These are phyloP conservation scores for Elsinoe necatrix DNA, from an alignment of 2,329 filamentous ascomycete genomes.

Conservation along the genomic window DNA sequence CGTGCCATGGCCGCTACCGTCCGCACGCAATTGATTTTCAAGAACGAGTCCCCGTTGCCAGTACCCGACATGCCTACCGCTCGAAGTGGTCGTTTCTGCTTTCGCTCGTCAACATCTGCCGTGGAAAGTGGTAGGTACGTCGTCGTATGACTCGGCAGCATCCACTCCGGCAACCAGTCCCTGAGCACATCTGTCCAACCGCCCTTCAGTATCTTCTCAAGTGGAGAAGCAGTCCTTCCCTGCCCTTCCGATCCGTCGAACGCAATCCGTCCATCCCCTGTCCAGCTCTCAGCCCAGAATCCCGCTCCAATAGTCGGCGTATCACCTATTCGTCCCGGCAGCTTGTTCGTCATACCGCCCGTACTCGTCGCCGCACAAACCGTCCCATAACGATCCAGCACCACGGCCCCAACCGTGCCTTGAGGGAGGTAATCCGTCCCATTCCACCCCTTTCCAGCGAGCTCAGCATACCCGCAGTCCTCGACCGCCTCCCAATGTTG, in stretches of 20 bases:
- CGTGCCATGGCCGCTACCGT: conserved; percentile 66
- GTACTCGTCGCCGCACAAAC: conserved; percentile 59
- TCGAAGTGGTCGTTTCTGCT: conserved; percentile 7
- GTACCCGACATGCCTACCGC: conserved; percentile 29
- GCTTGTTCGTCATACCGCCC: conserved; percentile 81
- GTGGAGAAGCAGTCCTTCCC: conserved; percentile 19
- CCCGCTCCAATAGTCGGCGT: conserved; percentile 77
- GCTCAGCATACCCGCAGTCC: conserved; percentile 11
- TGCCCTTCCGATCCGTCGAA: not conserved
- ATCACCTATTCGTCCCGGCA: conserved; percentile 76
- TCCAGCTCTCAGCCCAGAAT: conserved; percentile 86
- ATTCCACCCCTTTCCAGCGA: conserved; percentile 42
- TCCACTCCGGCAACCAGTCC: conserved; percentile 49
- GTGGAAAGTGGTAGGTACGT: conserved; percentile 27
- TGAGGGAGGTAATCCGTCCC: conserved; percentile 63
- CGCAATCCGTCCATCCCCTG: conserved; percentile 32
- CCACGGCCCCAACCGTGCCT: conserved; percentile 77
- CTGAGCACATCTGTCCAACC: conserved; percentile 44
- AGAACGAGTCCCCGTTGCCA: conserved; percentile 82
- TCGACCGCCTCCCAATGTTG: conserved; percentile 21
- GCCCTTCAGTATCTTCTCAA: conserved; percentile 26
- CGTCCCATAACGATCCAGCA: conserved; percentile 65
- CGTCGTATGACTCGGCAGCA: conserved; percentile 21
- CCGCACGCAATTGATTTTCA: conserved; percentile 61
- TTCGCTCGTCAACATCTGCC: not conserved